phyloP scores from a whole-genome alignment of 2,329 filamentous ascomycete species.

The Ascochyta pisi region DNA sequence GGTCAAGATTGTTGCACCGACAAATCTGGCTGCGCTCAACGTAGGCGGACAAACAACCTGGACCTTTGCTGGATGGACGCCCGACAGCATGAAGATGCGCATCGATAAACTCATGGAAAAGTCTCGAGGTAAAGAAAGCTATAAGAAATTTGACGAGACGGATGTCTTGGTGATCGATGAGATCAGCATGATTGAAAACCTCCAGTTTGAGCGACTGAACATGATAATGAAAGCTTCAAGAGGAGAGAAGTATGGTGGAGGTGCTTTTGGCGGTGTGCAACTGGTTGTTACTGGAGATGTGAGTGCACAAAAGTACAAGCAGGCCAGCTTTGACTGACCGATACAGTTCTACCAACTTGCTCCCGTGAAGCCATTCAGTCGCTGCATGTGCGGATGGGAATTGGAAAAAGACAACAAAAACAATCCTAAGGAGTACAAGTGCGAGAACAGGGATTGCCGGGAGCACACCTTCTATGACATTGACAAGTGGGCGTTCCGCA shows the following conservation, averaged over 20 bases:
- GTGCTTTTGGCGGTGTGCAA: conserved; percentile 59
- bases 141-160: conserved; percentile 48
- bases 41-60: conserved; percentile 64
- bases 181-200: conserved; percentile 69
- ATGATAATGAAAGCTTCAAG: conserved; percentile 54
- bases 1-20: conserved; percentile 65
- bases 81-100: conserved; percentile 53
- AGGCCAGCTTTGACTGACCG: background rate
- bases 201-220: conserved; percentile 60
- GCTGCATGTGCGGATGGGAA: conserved; percentile 60
- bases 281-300: conserved; percentile 64
- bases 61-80: conserved; percentile 64
- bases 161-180: conserved; percentile 70
- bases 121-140: conserved; percentile 42
- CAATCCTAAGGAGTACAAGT: conserved; percentile 20
- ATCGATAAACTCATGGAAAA: conserved; percentile 45
- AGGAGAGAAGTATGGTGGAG: conserved; percentile 12
- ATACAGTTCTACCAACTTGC: conserved; percentile 53
- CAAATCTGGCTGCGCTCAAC: conserved; percentile 64
- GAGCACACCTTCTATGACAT: conserved; percentile 53
- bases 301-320: background rate
- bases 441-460: conserved; percentile 26
- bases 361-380: conserved; percentile 63
- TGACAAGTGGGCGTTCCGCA: conserved; percentile 69
- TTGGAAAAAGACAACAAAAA: conserved; percentile 21